A percentile compares a stretch with the other conserved stretches of the same genome.
phyloP scores from a whole-genome alignment of 2,329 filamentous ascomycete genomes.

The Fusarium scirpi region DNA sequence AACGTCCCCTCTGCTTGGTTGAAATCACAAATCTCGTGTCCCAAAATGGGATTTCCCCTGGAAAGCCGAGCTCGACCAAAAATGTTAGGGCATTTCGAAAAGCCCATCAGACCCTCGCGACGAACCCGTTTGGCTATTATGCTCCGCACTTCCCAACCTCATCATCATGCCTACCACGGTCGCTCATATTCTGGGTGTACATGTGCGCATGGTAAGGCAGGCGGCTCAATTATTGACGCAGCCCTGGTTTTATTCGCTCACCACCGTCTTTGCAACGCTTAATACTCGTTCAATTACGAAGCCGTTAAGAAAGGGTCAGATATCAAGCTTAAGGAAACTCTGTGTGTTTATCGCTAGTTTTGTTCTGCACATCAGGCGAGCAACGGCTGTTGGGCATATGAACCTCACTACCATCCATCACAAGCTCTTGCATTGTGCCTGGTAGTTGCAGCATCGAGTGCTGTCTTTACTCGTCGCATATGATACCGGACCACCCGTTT shows the following conservation, averaged over 20 bases:
- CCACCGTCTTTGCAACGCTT: not conserved
- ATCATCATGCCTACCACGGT: conserved; percentile 2
- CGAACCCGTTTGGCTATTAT: not conserved
- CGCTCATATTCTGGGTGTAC: not conserved
- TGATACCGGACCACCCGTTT: not conserved
- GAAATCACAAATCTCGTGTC: conserved; percentile 49
- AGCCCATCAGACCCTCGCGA: conserved; percentile 23
- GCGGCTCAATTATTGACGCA: not conserved
- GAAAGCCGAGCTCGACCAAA: conserved; percentile 11
- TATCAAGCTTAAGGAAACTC: not conserved
- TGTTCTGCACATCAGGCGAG: not conserved
- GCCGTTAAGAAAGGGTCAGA: not conserved
- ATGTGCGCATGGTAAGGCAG: conserved; percentile 1
- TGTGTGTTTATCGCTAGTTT: not conserved
- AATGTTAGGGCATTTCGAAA: conserved; percentile 31
- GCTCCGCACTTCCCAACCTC: conserved; percentile 22
- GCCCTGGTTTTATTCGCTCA: conserved; percentile 3
- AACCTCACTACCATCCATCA: not conserved
- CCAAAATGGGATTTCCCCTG: conserved; percentile 48
- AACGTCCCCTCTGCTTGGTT: conserved; percentile 42
- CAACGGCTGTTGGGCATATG: not conserved
- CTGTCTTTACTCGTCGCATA: not conserved
- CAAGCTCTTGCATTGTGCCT: not conserved
- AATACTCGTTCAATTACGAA: not conserved
- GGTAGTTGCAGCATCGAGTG: not conserved